A percentile compares a stretch with the other conserved stretches of the same genome.
phyloP scores from a whole-genome alignment of 768 basidiomycete genomes.

The Suillus fuscotomentosus region DNA sequence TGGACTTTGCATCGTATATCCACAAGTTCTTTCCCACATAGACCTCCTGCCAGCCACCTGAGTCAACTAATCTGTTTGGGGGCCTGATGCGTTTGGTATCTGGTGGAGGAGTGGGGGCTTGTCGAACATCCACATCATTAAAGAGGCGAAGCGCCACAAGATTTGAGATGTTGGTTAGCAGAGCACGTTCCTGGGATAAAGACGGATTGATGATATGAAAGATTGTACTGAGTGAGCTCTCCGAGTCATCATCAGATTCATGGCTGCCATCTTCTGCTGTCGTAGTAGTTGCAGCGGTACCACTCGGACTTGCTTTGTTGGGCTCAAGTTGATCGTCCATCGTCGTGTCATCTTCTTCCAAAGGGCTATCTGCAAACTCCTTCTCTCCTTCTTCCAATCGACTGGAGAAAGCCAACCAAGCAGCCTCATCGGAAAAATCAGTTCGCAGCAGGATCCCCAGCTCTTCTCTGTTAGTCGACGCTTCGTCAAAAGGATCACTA shows the following conservation, averaged over 20 bases:
- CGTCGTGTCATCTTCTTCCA: conserved; percentile 22
- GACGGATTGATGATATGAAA: conserved; percentile 51
- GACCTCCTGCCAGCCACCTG: conserved; percentile 67
- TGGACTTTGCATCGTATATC: conserved; percentile 72
- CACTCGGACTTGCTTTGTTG: conserved; percentile 15
- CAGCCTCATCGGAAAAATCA: conserved; percentile 64
- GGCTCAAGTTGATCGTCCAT: conserved; percentile 18
- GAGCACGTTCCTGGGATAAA: conserved; percentile 37
- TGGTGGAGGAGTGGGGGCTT: conserved; percentile 44
- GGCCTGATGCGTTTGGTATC: conserved; percentile 46
- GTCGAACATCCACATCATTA: conserved; percentile 68
- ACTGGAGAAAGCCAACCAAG: conserved; percentile 57
- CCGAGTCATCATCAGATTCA: conserved; percentile 25
- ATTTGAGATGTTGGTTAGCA: conserved; percentile 58
- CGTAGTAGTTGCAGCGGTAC: conserved; percentile 18
- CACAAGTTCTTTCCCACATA: conserved; percentile 69
- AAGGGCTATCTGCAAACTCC: conserved; percentile 41
- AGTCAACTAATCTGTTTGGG: conserved; percentile 59
- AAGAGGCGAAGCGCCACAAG: conserved; percentile 63
- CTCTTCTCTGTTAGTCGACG: conserved; percentile 44
- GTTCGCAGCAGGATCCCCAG: conserved; percentile 70
- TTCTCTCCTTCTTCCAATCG: conserved; percentile 55
- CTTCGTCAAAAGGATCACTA: conserved; percentile 53
- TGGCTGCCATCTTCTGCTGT: conserved; percentile 17
- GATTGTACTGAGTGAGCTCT: conserved; percentile 42